Base-by-base conservation (phyloP, 2,329 filamentous ascomycete genomes). In the Alternaria brassicae region DNA sequence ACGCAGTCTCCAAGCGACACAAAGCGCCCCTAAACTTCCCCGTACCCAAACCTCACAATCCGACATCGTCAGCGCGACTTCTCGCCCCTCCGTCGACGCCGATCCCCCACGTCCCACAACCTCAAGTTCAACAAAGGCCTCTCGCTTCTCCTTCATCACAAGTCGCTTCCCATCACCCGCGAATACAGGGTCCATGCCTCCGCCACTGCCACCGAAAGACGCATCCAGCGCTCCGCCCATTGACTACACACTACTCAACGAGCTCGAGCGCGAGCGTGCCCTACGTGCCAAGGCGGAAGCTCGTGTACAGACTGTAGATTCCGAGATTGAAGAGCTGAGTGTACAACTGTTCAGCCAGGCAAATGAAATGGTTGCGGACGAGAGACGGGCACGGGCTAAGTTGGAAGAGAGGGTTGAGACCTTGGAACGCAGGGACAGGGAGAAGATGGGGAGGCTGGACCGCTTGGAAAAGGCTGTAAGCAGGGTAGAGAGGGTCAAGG, bases 311-410 rank as follows among this genome's bases (percentile, higher is more conserved):
- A 85, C 87, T 49, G 89, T 91, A 50, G 88, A 86, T 70, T 83
- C 81, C 12, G 91, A 95, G 80, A 85, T 94, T 19, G 91, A 94
- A 78, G 91, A 95, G 78, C 81, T 95, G 64, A 91, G 86, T 71
- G 89, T 86, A 19, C 85, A 85, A 50, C 80, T 95, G 53, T 95
- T 95, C 75, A 88, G 91, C 79, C 89, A 93, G 80, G 91, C 91
- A 51, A 95, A 95, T 75, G 88, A 93, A 79, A 95, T 95, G 91
- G 91, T 95, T 19, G 91, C 91, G 2, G 82, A 85, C 17, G 91
- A 95, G 81, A 82, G 91, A 41, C 84, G 87, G 56, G 89, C 89
- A 32, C 81, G 90, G 58, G 90, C 89, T 6, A 86, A 84, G 71
- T 82, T 95, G 23, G 90, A 93, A 79, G 87, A 90, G 74, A 81